Percentiles rank a stretch among this genome's conserved stretches.
phyloP scores from a whole-genome alignment of 441 rosid species.

The Gossypium aridum region DNA sequence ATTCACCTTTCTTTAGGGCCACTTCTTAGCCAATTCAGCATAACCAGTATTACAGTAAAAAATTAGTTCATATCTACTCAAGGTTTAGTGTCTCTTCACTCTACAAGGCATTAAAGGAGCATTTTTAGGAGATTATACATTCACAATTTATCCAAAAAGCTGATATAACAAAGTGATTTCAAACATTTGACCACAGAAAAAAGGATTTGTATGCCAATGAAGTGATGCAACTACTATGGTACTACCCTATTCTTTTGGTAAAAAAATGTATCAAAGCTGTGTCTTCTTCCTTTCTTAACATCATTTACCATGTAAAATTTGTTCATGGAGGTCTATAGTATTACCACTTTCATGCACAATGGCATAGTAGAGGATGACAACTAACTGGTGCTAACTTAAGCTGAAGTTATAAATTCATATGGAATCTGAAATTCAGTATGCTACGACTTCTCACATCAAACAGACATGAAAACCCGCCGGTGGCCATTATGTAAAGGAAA shows the following conservation, averaged over 20 bases:
- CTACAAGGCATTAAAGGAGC: conserved; percentile 5
- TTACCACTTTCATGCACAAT: background rate
- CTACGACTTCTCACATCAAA: background rate
- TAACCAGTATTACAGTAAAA: background rate
- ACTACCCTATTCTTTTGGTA: background rate
- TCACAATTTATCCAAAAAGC: background rate
- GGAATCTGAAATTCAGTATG: background rate
- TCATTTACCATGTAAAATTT: background rate
- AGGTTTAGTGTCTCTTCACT: background rate
- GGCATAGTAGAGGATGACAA: background rate
- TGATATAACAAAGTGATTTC: background rate
- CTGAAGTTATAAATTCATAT: background rate
- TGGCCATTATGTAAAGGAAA: background rate
- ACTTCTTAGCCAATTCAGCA: background rate
- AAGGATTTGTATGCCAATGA: background rate
- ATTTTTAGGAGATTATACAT: background rate
- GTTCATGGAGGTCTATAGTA: background rate
- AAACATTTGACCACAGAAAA: background rate
- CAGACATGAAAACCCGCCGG: background rate
- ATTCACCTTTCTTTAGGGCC: background rate
- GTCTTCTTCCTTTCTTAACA: background rate
- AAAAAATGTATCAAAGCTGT: background rate
- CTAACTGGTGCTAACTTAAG: background rate
- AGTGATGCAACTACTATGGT: background rate
- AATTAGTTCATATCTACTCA: background rate